A percentile compares a stretch with the other conserved stretches of the same genome.
Conservation (phyloP, 2,329 filamentous ascomycete genomes). For the Alternaria ventricosa region DNA sequence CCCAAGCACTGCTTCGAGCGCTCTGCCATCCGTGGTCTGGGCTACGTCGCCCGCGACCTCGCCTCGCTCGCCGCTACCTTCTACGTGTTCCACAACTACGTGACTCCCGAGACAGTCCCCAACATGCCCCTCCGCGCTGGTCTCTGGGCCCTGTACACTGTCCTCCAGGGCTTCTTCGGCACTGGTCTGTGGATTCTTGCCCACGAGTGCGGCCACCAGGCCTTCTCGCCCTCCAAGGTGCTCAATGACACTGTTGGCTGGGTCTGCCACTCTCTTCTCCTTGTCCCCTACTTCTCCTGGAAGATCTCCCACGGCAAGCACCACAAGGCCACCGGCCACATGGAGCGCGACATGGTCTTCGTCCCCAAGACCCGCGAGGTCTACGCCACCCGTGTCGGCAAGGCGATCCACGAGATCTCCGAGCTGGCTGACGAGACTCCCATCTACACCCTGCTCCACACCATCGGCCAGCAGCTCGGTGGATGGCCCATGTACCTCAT, state of each 20-base stretch:
- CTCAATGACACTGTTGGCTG: slow-evolving; percentile 93
- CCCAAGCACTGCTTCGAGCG: slow-evolving; percentile 97
- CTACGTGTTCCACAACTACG: slow-evolving; percentile 85
- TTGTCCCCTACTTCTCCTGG: slow-evolving; percentile 99
- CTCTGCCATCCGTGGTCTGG: slow-evolving; percentile 75
- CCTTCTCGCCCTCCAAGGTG: slow-evolving; percentile 90
- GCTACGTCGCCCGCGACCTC: slow-evolving; percentile 85
- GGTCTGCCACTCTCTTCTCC: slow-evolving; percentile 84
- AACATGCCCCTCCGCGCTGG: slow-evolving; percentile 69
- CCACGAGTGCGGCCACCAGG: slow-evolving; percentile 96
- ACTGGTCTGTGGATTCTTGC: slow-evolving; percentile 96
- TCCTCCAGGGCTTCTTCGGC: slow-evolving; percentile 89
- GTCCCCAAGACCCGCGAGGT: slow-evolving; percentile 88
- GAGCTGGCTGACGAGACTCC: slow-evolving; percentile 97
- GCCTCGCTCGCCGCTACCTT: slow-evolving; percentile 76
- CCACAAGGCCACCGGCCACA: slow-evolving; percentile 97
- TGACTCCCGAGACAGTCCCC: slow-evolving; percentile 83
- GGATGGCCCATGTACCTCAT: slow-evolving; percentile 94
- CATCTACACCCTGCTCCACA: slow-evolving; percentile 74
- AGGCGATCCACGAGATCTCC: slow-evolving; percentile 77
- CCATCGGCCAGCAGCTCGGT: slow-evolving; percentile 84
- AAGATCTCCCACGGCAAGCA: slow-evolving; percentile 99
- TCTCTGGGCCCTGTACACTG: slow-evolving; percentile 72
- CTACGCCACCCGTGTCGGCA: slow-evolving; percentile 77
- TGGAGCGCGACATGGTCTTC: slow-evolving; percentile 99